Evolutionary conservation across 179 eudicot genomes (phyloP), one percentile per base, ranked within the genome.

Genomic region (Nepenthes alata): DNA sequence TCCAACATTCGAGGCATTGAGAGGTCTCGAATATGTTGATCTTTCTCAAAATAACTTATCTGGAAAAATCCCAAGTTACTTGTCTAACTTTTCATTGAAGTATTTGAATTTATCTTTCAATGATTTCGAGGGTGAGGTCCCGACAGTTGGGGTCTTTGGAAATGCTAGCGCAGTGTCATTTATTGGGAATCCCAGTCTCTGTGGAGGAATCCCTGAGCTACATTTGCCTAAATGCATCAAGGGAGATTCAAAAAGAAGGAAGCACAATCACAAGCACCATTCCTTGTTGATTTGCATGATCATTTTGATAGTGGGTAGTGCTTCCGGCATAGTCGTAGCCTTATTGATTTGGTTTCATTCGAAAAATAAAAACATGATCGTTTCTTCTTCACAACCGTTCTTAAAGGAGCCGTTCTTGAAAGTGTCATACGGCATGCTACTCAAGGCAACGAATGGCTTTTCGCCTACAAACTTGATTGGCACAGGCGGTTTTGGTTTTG

Each of bases 391-490:
- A 13, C 50, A 13, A 15, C 4, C 60, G 7, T 57, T 41, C 10
- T 5, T 7, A 13, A 16, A 16, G 16, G 11, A 12, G 10, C 13
- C 60, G 5, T 35, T 57, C 3, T 12, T 3, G 14, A 6, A 11
- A 11, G 55, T 61, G 2, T 61, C 65, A 5, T 61, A 48, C 5
- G 15, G 11, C 5, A 38, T 11, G 50, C 36, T 75, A 48, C 53
- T 58, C 3, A 70, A 39, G 38, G 64, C 75, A 11, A 71, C 79
- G 55, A 60, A 75, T 53, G 69, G 62, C 37, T 75, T 75, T 64
- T 70, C 67, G 2, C 4, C 35, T 1, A 59, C 61, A 15, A 67
- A 67, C 47, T 5, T 75, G 63, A 37, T 75, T 8, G 79, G 25
- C 25, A 25, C 25, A 25, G 25, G 25, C 1, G 25, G 25, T 25